A percentile compares a stretch with the other conserved stretches of the same genome.
phyloP scores from a whole-genome alignment of 2,329 filamentous ascomycete species.

The Diaporthe sp. region DNA sequence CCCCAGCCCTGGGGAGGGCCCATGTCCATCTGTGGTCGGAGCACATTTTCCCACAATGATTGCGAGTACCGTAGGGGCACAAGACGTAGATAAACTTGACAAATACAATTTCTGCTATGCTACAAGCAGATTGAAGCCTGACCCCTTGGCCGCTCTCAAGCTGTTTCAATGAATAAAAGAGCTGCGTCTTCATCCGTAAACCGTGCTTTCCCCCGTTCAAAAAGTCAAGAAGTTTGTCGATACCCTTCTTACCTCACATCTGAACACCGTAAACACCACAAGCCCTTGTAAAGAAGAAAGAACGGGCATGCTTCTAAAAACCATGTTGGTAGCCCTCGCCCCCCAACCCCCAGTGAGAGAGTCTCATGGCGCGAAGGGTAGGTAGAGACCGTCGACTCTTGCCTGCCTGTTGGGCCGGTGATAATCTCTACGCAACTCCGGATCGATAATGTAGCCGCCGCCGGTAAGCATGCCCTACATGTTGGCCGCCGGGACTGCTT shows the following conservation, averaged over 20 bases:
- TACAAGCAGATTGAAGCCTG: not conserved
- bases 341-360: not conserved
- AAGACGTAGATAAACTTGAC: not conserved
- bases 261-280: slow-evolving; percentile 29
- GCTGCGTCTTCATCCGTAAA: not conserved
- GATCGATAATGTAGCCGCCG: not conserved
- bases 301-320: slow-evolving; percentile 29
- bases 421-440: not conserved
- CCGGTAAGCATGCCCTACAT: slow-evolving; percentile 49
- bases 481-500: slow-evolving; percentile 51
- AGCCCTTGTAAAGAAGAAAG: slow-evolving; percentile 7
- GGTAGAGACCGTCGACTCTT: not conserved
- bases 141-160: not conserved
- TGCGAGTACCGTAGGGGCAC: not conserved
- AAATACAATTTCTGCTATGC: slow-evolving; percentile 26
- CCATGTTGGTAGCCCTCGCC: not conserved
- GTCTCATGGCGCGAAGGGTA: not conserved
- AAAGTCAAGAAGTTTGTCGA: not conserved
- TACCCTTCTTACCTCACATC: slow-evolving; percentile 4
- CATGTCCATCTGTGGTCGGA: not conserved
- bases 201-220: not conserved
- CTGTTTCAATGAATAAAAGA: not conserved
- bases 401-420: not conserved
- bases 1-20: not conserved
- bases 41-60: not conserved